phyloP scores from a whole-genome alignment of 2,329 filamentous ascomycete species.

The Hypomyces perniciosus region DNA sequence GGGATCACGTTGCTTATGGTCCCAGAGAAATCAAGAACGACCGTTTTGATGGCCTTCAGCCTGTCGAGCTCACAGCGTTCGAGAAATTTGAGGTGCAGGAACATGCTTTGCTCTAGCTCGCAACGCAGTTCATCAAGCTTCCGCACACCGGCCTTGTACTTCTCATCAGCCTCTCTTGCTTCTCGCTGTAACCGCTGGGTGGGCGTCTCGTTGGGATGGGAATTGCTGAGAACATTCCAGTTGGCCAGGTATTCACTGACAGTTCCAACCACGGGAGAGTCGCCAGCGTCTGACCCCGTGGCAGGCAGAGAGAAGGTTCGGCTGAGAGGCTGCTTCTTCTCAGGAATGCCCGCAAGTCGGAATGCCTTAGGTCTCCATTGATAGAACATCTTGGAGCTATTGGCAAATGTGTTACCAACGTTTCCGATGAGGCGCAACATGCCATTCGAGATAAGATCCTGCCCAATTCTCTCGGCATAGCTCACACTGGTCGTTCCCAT shows the following conservation, averaged over 20 bases:
- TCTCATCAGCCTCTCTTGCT: conserved; percentile 83
- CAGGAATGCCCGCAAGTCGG: conserved; percentile 76
- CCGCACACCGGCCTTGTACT: conserved; percentile 80
- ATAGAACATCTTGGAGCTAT: conserved; percentile 95
- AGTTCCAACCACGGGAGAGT: conserved; percentile 75
- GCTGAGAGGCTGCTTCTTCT: conserved; percentile 70
- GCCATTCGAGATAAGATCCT: conserved; percentile 81
- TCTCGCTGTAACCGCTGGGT: conserved; percentile 81
- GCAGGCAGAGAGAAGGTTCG: conserved; percentile 69
- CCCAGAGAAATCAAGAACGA: conserved; percentile 94
- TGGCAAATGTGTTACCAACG: conserved; percentile 91
- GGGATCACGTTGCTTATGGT: conserved; percentile 98
- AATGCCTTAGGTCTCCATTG: conserved; percentile 95
- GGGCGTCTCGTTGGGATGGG: conserved; percentile 89
- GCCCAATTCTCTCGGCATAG: conserved; percentile 90
- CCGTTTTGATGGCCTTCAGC: conserved; percentile 95
- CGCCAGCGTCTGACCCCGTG: conserved; percentile 48
- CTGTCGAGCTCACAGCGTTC: conserved; percentile 95
- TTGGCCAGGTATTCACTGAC: conserved; percentile 85
- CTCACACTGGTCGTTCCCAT: conserved; percentile 79
- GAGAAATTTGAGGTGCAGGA: conserved; percentile 88
- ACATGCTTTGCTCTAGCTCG: conserved; percentile 91
- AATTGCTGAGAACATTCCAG: conserved; percentile 82
- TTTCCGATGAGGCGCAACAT: conserved; percentile 89
- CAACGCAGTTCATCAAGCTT: conserved; percentile 88